Evolutionary conservation across 75 land plant species (phyloP).

Genomic region (Ceratopteris richardii): DNA sequence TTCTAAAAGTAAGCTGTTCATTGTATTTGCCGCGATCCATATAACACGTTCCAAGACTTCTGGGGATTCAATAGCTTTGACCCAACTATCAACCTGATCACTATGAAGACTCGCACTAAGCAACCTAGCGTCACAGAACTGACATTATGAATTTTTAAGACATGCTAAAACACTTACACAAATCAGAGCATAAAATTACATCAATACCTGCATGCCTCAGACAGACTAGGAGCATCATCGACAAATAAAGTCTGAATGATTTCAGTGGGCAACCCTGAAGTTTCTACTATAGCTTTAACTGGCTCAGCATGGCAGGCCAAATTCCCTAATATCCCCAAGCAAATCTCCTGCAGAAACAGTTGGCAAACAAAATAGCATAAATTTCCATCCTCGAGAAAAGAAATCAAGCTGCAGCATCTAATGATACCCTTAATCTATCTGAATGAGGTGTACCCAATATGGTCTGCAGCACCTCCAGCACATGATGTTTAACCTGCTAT

Average conservation of each 20-base stretch:
- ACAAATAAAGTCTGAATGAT: constrained; percentile 58
- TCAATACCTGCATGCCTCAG: constrained; percentile 72
- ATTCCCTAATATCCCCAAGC: constrained; percentile 86
- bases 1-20: constrained; percentile 71
- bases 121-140: constrained; percentile 41
- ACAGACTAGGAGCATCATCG: constrained; percentile 63
- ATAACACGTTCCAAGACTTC: constrained; percentile 46
- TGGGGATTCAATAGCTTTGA: constrained; percentile 39
- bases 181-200: background rate
- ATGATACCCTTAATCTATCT: constrained; percentile 48
- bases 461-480: constrained; percentile 69
- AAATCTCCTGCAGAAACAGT: constrained; percentile 57
- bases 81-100: constrained; percentile 43
- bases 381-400: background rate
- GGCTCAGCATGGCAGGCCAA: constrained; percentile 76
- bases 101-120: constrained; percentile 66
- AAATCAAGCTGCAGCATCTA: background rate
- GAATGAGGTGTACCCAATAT: constrained; percentile 43
- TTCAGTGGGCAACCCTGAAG: constrained; percentile 39
- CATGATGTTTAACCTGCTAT: constrained; percentile 64
- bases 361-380: background rate
- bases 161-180: background rate
- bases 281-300: constrained; percentile 34
- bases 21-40: constrained; percentile 78
- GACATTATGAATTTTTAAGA: background rate